phyloP scores from a whole-genome alignment of 495 filamentous ascomycete genomes.

The Parathielavia hyrcaniae region DNA sequence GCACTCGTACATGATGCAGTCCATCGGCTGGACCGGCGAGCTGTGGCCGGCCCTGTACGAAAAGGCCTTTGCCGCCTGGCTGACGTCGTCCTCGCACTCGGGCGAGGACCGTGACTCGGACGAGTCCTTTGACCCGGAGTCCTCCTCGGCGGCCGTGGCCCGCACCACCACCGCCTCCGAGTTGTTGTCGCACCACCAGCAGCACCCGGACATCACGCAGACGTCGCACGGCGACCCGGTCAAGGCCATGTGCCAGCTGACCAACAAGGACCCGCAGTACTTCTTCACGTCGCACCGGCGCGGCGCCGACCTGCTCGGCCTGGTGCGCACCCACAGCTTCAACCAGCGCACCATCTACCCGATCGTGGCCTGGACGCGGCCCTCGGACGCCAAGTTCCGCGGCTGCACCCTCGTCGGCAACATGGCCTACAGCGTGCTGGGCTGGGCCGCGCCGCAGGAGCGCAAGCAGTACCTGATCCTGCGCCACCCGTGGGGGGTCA shows the following conservation, averaged over 20 bases:
- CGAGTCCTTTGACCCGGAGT: not conserved
- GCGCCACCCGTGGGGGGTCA: constrained; percentile 37
- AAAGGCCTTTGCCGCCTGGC: constrained; percentile 40
- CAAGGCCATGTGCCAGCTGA: constrained; percentile 37
- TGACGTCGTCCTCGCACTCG: constrained; percentile 18
- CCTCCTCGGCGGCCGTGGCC: not conserved
- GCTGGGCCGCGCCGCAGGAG: constrained; percentile 33
- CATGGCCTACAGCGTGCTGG: constrained; percentile 37
- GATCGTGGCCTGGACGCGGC: constrained; percentile 21
- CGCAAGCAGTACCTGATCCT: constrained; percentile 34
- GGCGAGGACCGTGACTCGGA: too few relatives aligned
- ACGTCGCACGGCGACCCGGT: constrained; percentile 34
- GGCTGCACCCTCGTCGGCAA: constrained; percentile 36
- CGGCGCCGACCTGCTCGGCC: constrained; percentile 25
- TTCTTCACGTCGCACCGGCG: constrained; percentile 27
- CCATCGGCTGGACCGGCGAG: constrained; percentile 11
- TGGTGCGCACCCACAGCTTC: constrained; percentile 31
- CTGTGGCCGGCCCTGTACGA: constrained; percentile 39
- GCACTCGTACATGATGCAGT: constrained; percentile 11
- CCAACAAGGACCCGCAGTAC: constrained; percentile 30
- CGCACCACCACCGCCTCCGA: constrained; percentile 5
- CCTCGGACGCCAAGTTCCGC: constrained; percentile 24
- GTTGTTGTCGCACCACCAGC: not conserved
- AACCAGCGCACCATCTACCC: constrained; percentile 34
- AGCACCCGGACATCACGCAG: constrained; percentile 32